Conservation (phyloP, 169 alveolate genomes). For the Eimeria maxima region DNA sequence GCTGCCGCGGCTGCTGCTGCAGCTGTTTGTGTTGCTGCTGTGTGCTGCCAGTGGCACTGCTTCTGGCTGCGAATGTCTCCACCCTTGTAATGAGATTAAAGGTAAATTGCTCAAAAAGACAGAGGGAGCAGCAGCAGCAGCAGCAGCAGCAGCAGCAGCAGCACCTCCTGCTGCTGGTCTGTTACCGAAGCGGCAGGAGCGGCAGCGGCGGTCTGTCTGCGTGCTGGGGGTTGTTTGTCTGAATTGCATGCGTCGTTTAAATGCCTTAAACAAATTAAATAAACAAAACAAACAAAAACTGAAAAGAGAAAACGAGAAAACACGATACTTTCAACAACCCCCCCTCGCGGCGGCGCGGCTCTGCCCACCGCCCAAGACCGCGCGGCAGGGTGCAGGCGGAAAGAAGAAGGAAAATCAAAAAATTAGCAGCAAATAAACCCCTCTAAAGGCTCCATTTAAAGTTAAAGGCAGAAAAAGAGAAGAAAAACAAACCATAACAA, state of each 20-base stretch:
- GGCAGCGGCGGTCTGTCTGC: neutral
- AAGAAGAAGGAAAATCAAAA: neutral
- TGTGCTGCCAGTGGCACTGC: no score
- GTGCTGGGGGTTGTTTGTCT: neutral
- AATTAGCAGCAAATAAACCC: neutral
- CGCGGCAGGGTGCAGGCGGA: neutral
- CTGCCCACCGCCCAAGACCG: no score
- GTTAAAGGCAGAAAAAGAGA: neutral
- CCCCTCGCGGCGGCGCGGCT: no score
- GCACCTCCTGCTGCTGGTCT: neutral
- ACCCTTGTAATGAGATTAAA: no score
- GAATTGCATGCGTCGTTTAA: neutral
- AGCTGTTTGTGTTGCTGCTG: no score
- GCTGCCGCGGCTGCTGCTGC: slow-evolving; percentile 7
- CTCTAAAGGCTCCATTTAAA: neutral
- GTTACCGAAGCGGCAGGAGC: neutral
- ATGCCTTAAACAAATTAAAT: no score
- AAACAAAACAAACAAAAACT: neutral
- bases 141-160: neutral
- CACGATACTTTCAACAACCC: neutral
- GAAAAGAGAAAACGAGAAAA: neutral
- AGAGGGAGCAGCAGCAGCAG: no score
- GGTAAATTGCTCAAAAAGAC: no score
- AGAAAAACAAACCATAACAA: neutral
- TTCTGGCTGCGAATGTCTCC: no score